Evolutionary conservation across 768 basidiomycete genomes (phyloP).

Genomic region (Phylloporus rhodoxanthus): DNA sequence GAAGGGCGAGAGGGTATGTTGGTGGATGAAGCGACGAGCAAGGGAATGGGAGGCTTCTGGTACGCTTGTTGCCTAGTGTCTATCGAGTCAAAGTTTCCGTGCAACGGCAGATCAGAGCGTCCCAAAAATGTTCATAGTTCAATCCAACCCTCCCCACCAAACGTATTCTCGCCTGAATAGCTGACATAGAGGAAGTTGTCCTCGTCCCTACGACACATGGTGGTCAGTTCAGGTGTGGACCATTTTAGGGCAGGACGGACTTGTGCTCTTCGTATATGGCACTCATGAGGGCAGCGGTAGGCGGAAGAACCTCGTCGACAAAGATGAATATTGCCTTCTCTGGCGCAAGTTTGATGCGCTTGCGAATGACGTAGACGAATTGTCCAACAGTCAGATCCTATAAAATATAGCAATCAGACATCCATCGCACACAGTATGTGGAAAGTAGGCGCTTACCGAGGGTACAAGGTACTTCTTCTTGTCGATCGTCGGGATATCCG

Average conservation of each 20-base stretch:
- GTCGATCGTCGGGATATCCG: conserved; percentile 98
- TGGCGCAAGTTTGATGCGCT: conserved; percentile 98
- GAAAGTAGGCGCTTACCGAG: conserved; percentile 52
- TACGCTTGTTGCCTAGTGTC: conserved; percentile 27
- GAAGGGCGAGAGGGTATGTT: conserved; percentile 23
- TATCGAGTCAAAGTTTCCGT: conserved; percentile 21
- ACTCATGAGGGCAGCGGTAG: conserved; percentile 97
- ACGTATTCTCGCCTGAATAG: conserved; percentile 98
- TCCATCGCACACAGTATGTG: conserved; percentile 14
- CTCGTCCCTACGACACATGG: conserved; percentile 66
- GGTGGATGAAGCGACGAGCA: conserved; percentile 14
- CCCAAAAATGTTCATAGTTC: conserved; percentile 26
- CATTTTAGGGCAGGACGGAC: conserved; percentile 43
- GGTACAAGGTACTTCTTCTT: conserved; percentile 99
- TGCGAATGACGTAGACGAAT: conserved; percentile 99
- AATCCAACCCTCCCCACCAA: conserved; percentile 46
- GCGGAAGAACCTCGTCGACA: conserved; percentile 96
- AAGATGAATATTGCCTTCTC: conserved; percentile 99
- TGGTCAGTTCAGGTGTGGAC: conserved; percentile 24
- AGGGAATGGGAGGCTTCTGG: conserved; percentile 7
- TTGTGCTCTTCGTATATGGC: conserved; percentile 99
- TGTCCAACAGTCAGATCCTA: conserved; percentile 97
- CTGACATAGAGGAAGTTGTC: conserved; percentile 98
- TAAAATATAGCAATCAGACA: conserved; percentile 19
- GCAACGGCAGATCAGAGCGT: conserved; percentile 19